phyloP scores from a whole-genome alignment of 208 protist species.

The Histomonas meleagridis region DNA sequence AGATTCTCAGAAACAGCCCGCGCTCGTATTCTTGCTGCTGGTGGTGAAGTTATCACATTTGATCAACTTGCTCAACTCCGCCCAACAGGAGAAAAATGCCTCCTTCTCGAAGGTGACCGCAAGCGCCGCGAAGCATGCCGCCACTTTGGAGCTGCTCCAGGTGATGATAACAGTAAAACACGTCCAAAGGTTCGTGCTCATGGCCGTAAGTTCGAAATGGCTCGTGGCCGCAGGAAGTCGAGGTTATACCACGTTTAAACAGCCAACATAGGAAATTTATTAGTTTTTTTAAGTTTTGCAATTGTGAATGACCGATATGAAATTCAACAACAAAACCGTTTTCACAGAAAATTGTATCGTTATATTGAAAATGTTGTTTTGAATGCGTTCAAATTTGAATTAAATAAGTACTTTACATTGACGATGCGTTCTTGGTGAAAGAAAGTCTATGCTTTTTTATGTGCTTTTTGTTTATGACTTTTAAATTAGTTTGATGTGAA shows the following conservation, averaged over 20 bases:
- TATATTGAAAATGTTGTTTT: too few species aligned
- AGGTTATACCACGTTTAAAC: constrained; percentile 58
- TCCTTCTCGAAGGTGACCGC: constrained; percentile 86
- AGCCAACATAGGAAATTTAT: too few species aligned
- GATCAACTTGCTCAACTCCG: constrained; percentile 89
- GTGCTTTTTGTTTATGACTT: too few species aligned
- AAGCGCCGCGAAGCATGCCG: constrained; percentile 81
- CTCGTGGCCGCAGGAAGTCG: constrained; percentile 62
- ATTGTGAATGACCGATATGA: too few species aligned
- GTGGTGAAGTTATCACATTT: constrained; percentile 94
- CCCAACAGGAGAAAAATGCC: constrained; percentile 85
- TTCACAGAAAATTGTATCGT: too few species aligned
- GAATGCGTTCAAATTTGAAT: too few species aligned
- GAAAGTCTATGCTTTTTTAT: too few species aligned
- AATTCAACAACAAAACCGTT: too few species aligned
- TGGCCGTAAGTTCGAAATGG: constrained; percentile 75
- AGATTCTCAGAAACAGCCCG: constrained; percentile 90
- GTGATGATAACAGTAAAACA: constrained; percentile 54
- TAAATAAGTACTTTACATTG: too few species aligned
- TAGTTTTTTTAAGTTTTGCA: too few species aligned
- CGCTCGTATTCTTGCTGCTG: constrained; percentile 84
- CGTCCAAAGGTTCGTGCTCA: constrained; percentile 67
- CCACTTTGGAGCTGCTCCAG: constrained; percentile 84
- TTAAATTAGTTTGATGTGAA: too few species aligned
- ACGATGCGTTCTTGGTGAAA: too few species aligned